phyloP scores from a whole-genome alignment of 2,329 filamentous ascomycete genomes.

The Stenocarpella maydis region DNA sequence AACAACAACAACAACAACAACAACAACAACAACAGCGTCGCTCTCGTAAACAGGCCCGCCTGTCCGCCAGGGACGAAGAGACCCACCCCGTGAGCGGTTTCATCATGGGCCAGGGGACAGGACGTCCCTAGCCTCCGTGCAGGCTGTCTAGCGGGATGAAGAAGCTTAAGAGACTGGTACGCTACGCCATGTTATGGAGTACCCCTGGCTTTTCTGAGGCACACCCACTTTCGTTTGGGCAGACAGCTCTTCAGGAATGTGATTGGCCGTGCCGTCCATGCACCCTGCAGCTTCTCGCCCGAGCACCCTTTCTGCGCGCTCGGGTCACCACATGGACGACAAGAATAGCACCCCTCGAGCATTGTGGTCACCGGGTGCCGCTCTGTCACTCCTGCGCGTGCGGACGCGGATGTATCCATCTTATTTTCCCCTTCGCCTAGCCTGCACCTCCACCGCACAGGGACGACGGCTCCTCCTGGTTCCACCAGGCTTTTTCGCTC shows the following conservation, averaged over 20 bases:
- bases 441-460: constrained; percentile 1
- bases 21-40: constrained; percentile 6
- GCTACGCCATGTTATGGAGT: constrained; percentile 2
- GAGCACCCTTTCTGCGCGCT: constrained; percentile 20
- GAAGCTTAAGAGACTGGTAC: constrained; percentile 26
- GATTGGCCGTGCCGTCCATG: constrained; percentile 37
- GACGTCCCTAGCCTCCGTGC: constrained; percentile 15
- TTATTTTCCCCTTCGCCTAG: constrained; percentile 11
- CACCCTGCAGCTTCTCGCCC: constrained; percentile 30
- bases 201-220: constrained; percentile 14
- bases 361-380: constrained; percentile 4
- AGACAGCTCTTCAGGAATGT: constrained; percentile 37
- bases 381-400: constrained; percentile 14
- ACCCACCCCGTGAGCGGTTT: constrained; percentile 33
- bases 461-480: constrained; percentile 11
- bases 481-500: not conserved
- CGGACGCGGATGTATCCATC: constrained; percentile 14
- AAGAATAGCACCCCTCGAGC: constrained; percentile 27
- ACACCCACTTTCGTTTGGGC: constrained; percentile 13
- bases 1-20: constrained; percentile 12
- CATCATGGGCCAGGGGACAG: constrained; percentile 29
- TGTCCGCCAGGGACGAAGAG: not conserved
- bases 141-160: constrained; percentile 18
- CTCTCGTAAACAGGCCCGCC: constrained; percentile 6
- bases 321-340: constrained; percentile 5